Conservation (phyloP, 225 moss, liverwort and hornwort species). For the Asterella californica region DNA sequence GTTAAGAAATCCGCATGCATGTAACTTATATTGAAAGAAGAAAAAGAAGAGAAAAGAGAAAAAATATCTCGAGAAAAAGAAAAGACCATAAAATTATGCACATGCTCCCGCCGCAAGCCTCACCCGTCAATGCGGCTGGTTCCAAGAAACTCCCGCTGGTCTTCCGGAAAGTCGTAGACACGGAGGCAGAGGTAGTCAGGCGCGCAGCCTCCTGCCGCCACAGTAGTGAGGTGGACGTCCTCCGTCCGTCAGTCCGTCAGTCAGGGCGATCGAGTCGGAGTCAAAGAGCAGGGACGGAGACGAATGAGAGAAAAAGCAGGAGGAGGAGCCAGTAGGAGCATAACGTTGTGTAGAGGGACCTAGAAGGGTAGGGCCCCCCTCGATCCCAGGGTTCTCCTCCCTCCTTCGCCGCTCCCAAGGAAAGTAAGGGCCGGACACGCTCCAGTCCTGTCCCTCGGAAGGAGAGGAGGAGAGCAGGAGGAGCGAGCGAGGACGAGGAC, state of each 20-base stretch:
- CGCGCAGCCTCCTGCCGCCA: too few species aligned
- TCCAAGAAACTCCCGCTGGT: neutral
- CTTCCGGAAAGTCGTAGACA: too few species aligned
- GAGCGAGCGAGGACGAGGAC: neutral
- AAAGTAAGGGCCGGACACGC: conserved; percentile 5
- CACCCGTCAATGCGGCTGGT: neutral
- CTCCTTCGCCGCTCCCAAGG: conserved; percentile 7
- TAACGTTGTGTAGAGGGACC: neutral
- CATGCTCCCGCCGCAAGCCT: neutral
- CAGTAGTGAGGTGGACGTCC: too few species aligned
- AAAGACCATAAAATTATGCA: too few species aligned
- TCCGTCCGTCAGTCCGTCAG: too few species aligned
- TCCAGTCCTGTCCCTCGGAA: conserved; percentile 8
- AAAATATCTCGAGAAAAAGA: too few species aligned
- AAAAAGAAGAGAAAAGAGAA: too few species aligned
- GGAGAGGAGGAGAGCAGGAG: conserved; percentile 4
- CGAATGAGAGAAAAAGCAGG: neutral
- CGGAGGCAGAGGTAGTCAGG: too few species aligned
- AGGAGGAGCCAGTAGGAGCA: neutral
- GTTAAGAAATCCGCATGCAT: too few species aligned
- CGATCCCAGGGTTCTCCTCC: neutral
- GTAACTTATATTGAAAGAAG: too few species aligned
- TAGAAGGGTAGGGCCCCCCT: neutral
- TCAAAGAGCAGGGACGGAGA: neutral
- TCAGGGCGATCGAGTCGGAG: neutral